Conservation (phyloP, 2,329 filamentous ascomycete genomes). For the Ophiostoma quercus region DNA sequence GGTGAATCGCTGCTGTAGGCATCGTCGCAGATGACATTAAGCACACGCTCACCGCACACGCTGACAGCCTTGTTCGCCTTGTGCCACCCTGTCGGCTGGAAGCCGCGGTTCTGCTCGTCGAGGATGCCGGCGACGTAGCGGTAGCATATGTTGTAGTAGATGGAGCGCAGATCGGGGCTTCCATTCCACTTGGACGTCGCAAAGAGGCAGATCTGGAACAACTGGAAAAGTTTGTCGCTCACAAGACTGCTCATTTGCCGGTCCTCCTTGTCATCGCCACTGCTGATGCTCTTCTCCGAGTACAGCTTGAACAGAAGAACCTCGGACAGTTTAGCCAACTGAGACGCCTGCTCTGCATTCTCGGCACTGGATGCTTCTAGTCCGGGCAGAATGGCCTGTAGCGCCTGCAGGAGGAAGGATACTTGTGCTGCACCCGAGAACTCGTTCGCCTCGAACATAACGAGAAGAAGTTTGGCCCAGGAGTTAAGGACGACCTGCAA, state of each 20-base stretch:
- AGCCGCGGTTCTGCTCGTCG: conserved; percentile 44
- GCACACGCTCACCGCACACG: conserved; percentile 65
- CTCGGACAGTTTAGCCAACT: conserved; percentile 72
- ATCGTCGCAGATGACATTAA: conserved; percentile 88
- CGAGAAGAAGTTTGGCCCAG: conserved; percentile 79
- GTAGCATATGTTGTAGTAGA: conserved; percentile 89
- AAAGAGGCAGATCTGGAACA: conserved; percentile 81
- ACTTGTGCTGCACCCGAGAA: conserved; percentile 67
- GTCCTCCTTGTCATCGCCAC: conserved; percentile 40
- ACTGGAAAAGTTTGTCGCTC: conserved; percentile 82
- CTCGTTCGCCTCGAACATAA: conserved; percentile 77
- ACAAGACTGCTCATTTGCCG: conserved; percentile 62
- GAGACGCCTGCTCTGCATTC: conserved; percentile 62
- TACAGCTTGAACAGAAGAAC: conserved; percentile 68
- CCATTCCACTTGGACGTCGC: conserved; percentile 71
- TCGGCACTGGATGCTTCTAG: conserved; percentile 71
- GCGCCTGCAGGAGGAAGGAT: conserved; percentile 74
- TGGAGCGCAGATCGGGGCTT: conserved; percentile 66
- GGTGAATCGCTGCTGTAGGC: conserved; percentile 76
- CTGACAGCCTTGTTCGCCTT: conserved; percentile 69
- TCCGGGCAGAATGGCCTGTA: conserved; percentile 84
- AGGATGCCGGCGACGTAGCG: conserved; percentile 71
- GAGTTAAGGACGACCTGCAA: conserved; percentile 66
- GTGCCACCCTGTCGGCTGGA: conserved; percentile 41
- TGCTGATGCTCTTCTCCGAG: conserved; percentile 35